Evolutionary conservation across 768 basidiomycete species (phyloP).

Genomic region (Astraeus odoratus): DNA sequence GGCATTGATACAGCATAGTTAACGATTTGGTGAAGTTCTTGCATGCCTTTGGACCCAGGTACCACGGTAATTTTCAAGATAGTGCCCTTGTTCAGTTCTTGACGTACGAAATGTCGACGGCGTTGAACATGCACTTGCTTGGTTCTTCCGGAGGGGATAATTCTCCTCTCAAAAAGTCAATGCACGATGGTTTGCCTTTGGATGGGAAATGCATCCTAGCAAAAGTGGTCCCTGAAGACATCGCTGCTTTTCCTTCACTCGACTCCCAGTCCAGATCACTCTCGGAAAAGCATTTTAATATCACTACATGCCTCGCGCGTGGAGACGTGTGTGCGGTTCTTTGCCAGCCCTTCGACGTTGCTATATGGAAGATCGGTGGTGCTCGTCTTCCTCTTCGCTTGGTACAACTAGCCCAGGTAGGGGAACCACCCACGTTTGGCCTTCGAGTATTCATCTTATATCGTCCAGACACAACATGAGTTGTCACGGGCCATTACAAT

Average conservation of each 20-base stretch:
- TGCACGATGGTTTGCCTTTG: conserved; percentile 36
- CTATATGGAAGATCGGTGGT: conserved; percentile 81
- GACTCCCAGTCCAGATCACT: conserved; percentile 1
- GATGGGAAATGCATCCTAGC: conserved; percentile 36
- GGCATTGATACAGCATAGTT: conserved; percentile 31
- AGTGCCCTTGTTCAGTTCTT: conserved; percentile 61
- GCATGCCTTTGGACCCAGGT: conserved; percentile 78
- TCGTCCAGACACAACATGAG: conserved; percentile 62
- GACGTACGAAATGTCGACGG: conserved; percentile 81
- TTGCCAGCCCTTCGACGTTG: conserved; percentile 59
- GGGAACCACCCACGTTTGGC: conserved; percentile 9
- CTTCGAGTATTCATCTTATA: not conserved
- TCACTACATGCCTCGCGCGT: conserved; percentile 6
- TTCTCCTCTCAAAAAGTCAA: conserved; percentile 32
- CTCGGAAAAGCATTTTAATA: not conserved
- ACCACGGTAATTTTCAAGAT: conserved; percentile 72
- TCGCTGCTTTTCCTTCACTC: conserved; percentile 9
- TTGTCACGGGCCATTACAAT: conserved; percentile 66
- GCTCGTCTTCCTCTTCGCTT: conserved; percentile 65
- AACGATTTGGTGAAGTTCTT: conserved; percentile 70
- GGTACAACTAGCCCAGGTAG: conserved; percentile 69
- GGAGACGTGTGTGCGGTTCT: conserved; percentile 60
- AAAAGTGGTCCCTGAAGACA: conserved; percentile 27
- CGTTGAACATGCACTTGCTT: conserved; percentile 73
- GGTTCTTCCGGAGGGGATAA: conserved; percentile 34